Percentiles rank a stretch among this genome's conserved stretches.
These are phyloP conservation scores for Colletotrichum graminicola DNA, from an alignment of 2,329 filamentous ascomycete species.

Conservation along the genomic window DNA sequence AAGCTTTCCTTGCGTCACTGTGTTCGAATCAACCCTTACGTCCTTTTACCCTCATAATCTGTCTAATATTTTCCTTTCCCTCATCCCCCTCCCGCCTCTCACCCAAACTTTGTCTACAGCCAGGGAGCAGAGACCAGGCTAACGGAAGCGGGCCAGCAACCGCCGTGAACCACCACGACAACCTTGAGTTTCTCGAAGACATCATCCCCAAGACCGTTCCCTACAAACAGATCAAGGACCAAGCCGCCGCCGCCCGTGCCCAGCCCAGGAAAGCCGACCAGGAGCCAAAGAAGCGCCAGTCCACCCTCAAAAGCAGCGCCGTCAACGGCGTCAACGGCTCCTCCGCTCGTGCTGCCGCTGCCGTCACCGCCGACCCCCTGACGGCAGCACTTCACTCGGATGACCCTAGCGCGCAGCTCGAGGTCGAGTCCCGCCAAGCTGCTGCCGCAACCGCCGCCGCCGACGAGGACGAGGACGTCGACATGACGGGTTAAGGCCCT, in stretches of 20 bases:
- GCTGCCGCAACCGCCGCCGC: constrained; percentile 45
- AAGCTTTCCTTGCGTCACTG: constrained; percentile 46
- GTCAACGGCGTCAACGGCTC: constrained; percentile 41
- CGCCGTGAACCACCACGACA: constrained; percentile 89
- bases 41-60: background rate
- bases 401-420: constrained; percentile 66
- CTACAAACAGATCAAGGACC: constrained; percentile 81
- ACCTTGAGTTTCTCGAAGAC: constrained; percentile 94
- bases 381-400: constrained; percentile 45
- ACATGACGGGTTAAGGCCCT: constrained; percentile 66
- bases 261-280: constrained; percentile 60
- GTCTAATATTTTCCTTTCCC: background rate
- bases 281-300: constrained; percentile 48
- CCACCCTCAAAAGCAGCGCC: constrained; percentile 2
- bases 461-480: constrained; percentile 64
- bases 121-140: constrained; percentile 22
- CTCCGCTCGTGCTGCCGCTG: constrained; percentile 11
- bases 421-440: constrained; percentile 66
- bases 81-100: background rate
- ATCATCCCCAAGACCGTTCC: constrained; percentile 88
- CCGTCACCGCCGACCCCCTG: constrained; percentile 9
- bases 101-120: background rate
- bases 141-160: constrained; percentile 67
- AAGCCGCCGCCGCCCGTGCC: constrained; percentile 64
- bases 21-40: background rate